phyloP scores from a whole-genome alignment of 495 filamentous ascomycete species.

The Sphaerosporella brunnea region DNA sequence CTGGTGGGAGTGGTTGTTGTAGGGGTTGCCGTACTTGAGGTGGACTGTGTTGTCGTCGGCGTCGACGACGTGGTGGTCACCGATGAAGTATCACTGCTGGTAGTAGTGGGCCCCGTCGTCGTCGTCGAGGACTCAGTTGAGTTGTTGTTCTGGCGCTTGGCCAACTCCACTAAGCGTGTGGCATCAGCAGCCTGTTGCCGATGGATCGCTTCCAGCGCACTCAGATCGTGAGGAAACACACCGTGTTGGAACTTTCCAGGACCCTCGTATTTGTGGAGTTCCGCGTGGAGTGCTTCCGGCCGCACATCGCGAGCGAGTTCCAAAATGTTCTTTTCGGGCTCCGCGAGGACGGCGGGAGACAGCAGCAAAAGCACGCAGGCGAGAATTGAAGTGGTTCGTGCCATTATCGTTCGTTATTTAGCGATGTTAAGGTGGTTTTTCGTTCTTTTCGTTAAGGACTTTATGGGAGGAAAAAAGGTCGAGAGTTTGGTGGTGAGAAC shows the following conservation, averaged over 20 bases:
- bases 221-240: conserved; percentile 32
- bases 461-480: conserved; percentile 3
- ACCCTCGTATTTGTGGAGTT: conserved; percentile 32
- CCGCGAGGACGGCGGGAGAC: conserved; percentile 26
- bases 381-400: background rate
- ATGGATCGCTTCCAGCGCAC: conserved; percentile 33
- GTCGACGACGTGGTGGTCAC: background rate
- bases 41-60: conserved; percentile 2
- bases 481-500: background rate
- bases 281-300: conserved; percentile 32
- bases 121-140: conserved; percentile 13
- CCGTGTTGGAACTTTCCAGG: conserved; percentile 34
- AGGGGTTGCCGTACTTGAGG: conserved; percentile 3
- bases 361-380: conserved; percentile 20
- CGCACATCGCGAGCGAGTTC: conserved; percentile 29
- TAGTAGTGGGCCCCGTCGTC: background rate
- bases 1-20: conserved; percentile 6
- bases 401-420: background rate
- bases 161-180: conserved; percentile 30
- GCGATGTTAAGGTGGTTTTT: background rate
- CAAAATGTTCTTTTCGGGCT: conserved; percentile 24
- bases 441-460: background rate
- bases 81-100: conserved; percentile 2
- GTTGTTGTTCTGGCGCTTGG: conserved; percentile 29
- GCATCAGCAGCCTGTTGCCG: conserved; percentile 33